phyloP scores from a whole-genome alignment of 2,329 filamentous ascomycete species.

The Tolypocladium sp. region DNA sequence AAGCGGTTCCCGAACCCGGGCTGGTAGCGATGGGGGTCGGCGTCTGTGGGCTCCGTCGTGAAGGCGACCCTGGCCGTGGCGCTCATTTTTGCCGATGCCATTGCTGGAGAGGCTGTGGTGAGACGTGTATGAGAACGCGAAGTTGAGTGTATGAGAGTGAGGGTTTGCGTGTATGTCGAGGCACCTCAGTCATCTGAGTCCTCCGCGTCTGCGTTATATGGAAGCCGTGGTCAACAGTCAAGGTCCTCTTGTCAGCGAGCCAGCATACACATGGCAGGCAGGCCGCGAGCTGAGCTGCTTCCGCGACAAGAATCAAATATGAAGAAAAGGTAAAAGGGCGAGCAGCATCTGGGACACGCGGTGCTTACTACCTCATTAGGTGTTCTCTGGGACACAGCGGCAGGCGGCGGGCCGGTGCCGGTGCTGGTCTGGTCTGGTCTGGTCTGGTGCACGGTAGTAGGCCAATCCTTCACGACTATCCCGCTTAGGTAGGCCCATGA shows the following conservation, averaged over 20 bases:
- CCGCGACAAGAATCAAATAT: background rate
- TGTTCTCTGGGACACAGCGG: background rate
- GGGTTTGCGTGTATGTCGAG: background rate
- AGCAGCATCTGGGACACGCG: background rate
- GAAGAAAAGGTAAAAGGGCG: background rate
- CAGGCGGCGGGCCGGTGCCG: background rate
- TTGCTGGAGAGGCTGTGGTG: background rate
- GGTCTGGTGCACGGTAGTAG: background rate
- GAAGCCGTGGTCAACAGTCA: background rate
- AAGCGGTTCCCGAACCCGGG: constrained; percentile 45
- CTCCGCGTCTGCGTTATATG: background rate
- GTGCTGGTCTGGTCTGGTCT: background rate
- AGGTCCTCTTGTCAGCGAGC: background rate
- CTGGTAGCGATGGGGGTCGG: constrained; percentile 43
- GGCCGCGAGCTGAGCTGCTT: background rate
- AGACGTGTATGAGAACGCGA: background rate
- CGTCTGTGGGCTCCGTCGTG: constrained; percentile 10
- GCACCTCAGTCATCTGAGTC: background rate
- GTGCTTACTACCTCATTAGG: background rate
- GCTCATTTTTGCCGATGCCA: constrained; percentile 1
- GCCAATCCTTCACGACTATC: background rate
- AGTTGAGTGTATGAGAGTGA: background rate
- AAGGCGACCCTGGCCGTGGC: constrained; percentile 11
- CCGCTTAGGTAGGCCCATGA: background rate
- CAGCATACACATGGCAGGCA: background rate